Evolutionary conservation across 75 land plant species (phyloP).

Genomic region (Pinus albicaulis): DNA sequence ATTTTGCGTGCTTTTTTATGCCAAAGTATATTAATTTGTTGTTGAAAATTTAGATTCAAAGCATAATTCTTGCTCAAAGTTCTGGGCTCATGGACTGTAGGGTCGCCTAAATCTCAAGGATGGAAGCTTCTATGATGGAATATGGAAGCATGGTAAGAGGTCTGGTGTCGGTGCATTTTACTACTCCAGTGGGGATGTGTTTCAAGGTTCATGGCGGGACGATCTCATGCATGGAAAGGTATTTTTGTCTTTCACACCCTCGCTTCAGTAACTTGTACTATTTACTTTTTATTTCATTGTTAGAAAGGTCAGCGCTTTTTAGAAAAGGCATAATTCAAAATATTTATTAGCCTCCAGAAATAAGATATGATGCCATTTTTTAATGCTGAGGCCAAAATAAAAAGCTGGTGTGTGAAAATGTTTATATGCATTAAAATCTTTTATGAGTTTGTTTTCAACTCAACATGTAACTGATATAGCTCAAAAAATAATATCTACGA

Average conservation of each 20-base stretch:
- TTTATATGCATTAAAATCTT: neutral
- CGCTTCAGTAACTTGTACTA: neutral
- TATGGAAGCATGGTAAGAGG: conserved; percentile 79
- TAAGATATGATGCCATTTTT: neutral
- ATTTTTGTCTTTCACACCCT: neutral
- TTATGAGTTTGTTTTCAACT: neutral
- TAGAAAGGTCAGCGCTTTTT: neutral
- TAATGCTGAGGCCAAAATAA: neutral
- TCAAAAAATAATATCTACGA: neutral
- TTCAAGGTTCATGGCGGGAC: conserved; percentile 84
- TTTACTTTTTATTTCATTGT: neutral
- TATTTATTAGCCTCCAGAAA: neutral
- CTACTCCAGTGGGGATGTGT: conserved; percentile 78
- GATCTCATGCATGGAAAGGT: conserved; percentile 93
- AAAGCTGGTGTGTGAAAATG: neutral
- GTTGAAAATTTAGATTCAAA: neutral
- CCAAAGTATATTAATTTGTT: neutral
- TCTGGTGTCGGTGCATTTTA: conserved; percentile 68
- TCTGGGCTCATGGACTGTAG: conserved; percentile 20
- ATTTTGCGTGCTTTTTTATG: neutral
- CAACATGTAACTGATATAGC: neutral
- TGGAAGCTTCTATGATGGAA: conserved; percentile 87
- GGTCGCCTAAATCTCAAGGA: conserved; percentile 56
- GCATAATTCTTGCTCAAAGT: neutral
- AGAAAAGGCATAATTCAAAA: neutral